Conservation (phyloP, 257 asterid genomes). For the Solanum etuberosum region DNA sequence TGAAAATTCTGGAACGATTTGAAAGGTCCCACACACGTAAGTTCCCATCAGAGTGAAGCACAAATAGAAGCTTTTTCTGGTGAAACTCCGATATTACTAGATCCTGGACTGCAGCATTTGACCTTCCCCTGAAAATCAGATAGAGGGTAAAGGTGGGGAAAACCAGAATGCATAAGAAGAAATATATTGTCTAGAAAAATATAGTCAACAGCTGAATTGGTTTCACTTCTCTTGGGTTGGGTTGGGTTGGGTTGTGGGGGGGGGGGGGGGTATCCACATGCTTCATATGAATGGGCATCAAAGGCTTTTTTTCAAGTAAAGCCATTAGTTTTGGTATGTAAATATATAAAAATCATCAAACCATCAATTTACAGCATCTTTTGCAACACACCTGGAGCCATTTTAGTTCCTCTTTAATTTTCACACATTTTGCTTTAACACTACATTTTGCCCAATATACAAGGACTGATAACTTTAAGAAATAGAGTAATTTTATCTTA, state of each 20-base stretch:
- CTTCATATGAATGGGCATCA: not conserved
- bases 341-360: not conserved
- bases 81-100: slow-evolving; percentile 47
- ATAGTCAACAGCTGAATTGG: not conserved
- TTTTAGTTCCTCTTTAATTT: not conserved
- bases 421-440: not conserved
- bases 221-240: not conserved
- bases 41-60: slow-evolving; percentile 84
- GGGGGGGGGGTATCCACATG: not conserved
- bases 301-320: not conserved
- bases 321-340: not conserved
- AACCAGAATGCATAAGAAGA: not conserved
- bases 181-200: not conserved
- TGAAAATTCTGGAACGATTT: slow-evolving; percentile 43
- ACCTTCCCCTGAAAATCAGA: slow-evolving; percentile 43
- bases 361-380: not conserved
- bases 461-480: not conserved
- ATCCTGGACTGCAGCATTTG: slow-evolving; percentile 65
- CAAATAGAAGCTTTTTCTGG: slow-evolving; percentile 52
- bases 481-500: not conserved
- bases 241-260: not conserved
- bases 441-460: not conserved
- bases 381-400: not conserved
- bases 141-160: not conserved
- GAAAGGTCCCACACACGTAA: slow-evolving; percentile 77